These are phyloP conservation scores for Fusarium sp. DNA, from an alignment of 2,329 filamentous ascomycete species.

Conservation along the genomic window DNA sequence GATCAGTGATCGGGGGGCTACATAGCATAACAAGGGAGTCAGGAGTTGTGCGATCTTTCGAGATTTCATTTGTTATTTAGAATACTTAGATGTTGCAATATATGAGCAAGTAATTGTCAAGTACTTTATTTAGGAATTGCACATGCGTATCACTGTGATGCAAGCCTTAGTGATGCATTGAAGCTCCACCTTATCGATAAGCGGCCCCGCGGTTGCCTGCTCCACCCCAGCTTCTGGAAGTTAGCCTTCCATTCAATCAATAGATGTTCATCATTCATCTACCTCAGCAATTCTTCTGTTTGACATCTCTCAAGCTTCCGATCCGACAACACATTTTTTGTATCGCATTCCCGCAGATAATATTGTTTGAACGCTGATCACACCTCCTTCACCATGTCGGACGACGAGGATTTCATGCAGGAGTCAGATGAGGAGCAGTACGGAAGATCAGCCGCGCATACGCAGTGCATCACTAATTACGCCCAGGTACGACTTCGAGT, in stretches of 20 bases:
- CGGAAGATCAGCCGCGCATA: constrained; percentile 20
- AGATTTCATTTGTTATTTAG: background rate
- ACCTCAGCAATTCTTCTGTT: background rate
- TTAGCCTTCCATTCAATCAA: background rate
- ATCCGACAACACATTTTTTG: background rate
- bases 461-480: constrained; percentile 25
- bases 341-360: background rate
- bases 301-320: background rate
- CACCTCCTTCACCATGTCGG: constrained; percentile 53
- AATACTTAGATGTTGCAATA: background rate
- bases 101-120: background rate
- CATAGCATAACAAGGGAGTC: background rate
- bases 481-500: constrained; percentile 89
- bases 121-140: background rate
- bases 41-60: background rate
- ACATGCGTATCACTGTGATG: background rate
- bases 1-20: accelerated
- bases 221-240: constrained; percentile 34
- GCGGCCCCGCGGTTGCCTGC: constrained; percentile 37
- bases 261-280: constrained; percentile 16
- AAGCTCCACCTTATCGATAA: constrained; percentile 36
- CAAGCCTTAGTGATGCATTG: background rate
- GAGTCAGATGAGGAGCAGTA: constrained; percentile 59
- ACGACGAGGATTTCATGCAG: constrained; percentile 61
- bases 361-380: background rate